Evolutionary conservation across 208 protist species (phyloP).

Genomic region (Acanthamoeba culbertsoni): DNA sequence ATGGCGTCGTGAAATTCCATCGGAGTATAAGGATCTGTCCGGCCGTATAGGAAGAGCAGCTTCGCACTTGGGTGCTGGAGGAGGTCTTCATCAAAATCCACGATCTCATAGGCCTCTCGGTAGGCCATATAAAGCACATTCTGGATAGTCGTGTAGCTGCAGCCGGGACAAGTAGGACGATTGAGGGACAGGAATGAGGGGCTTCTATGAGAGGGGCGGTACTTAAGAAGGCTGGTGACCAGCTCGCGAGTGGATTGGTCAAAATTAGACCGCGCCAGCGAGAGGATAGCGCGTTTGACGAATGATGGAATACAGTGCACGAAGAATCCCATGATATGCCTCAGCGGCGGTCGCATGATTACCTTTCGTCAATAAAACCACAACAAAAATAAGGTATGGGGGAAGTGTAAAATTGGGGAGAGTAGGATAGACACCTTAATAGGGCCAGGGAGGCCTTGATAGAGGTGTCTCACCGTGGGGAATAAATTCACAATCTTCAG

Average conservation of each 20-base stretch:
- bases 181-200: neutral
- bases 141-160: neutral
- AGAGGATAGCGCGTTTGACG: neutral
- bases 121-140: conserved; percentile 51
- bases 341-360: neutral
- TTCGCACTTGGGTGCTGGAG: neutral
- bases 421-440: neutral
- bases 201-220: neutral
- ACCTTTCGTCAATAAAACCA: neutral
- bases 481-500: conserved; percentile 15
- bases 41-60: conserved; percentile 45
- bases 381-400: neutral
- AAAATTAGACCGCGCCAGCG: neutral
- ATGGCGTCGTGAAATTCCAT: neutral
- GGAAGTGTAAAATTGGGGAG: too few species aligned
- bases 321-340: neutral
- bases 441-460: neutral
- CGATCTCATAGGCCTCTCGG: neutral
- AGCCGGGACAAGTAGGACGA: neutral
- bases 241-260: neutral
- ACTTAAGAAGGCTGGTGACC: neutral
- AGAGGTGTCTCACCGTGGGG: neutral
- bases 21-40: conserved; percentile 2
- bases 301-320: neutral
- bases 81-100: neutral